phyloP scores from a whole-genome alignment of 2,329 filamentous ascomycete species.

The Calycina herbarum region DNA sequence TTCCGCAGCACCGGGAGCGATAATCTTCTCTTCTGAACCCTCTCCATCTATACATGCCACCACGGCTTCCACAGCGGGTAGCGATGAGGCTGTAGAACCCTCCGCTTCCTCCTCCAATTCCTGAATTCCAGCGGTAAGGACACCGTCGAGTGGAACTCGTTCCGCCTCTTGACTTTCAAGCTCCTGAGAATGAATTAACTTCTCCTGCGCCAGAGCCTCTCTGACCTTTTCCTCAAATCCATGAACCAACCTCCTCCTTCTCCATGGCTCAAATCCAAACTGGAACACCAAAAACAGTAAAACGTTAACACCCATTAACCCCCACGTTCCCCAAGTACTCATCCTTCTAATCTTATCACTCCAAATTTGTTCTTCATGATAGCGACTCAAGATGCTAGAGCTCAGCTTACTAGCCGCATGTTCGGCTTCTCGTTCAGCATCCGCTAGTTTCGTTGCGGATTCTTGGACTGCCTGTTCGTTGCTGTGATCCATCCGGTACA shows the following conservation, averaged over 20 bases:
- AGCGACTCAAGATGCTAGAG: slow-evolving; percentile 81
- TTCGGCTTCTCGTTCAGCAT: slow-evolving; percentile 78
- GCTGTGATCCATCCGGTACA: slow-evolving; percentile 90
- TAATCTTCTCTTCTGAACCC: slow-evolving; percentile 6
- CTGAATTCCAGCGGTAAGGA: slow-evolving; percentile 27
- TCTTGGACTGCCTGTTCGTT: slow-evolving; percentile 81
- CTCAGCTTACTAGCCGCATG: slow-evolving; percentile 74
- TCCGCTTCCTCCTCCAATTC: slow-evolving; percentile 27
- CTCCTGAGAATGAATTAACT: slow-evolving; percentile 19
- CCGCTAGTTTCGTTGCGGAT: slow-evolving; percentile 69
- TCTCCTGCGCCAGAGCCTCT: slow-evolving; percentile 54
- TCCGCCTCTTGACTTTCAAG: slow-evolving; percentile 14
- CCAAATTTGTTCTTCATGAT: slow-evolving; percentile 99
- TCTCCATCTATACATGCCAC: slow-evolving; percentile 26
- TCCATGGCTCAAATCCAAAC: slow-evolving; percentile 91
- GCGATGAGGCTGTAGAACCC: slow-evolving; percentile 10
- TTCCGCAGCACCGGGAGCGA: slow-evolving; percentile 21
- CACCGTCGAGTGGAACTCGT: slow-evolving; percentile 26
- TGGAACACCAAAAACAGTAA: slow-evolving; percentile 83
- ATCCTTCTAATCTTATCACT: slow-evolving; percentile 95
- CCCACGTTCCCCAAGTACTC: slow-evolving; percentile 98
- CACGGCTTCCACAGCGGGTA: slow-evolving; percentile 30
- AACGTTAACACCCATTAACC: slow-evolving; percentile 95
- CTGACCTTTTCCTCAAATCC: slow-evolving; percentile 79
- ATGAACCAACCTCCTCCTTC: slow-evolving; percentile 74